Base-by-base conservation (phyloP, 257 asterid genomes). In the Solanum microdontum region DNA sequence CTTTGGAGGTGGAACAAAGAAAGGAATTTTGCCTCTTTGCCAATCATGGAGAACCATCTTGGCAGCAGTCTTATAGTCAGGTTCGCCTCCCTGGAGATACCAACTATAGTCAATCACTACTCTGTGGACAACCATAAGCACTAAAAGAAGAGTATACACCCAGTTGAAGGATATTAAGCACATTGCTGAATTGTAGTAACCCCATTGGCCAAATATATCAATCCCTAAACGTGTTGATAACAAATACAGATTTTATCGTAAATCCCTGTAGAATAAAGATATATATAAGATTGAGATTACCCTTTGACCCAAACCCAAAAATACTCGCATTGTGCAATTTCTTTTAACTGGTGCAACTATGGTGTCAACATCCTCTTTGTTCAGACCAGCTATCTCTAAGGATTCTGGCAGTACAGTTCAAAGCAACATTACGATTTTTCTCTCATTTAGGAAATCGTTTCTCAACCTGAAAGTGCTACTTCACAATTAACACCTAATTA, bases 31-130 rank as follows among this genome's bases (percentile, higher is more conserved):
- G 74, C 98, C 98, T 88, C 99, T 94, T 89, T 94, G 99, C 98
- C 98, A 94, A 86, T 97, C 98, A 55, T 95, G 98, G 73, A 97
- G 98, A 83, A 97, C 86, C 97, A 97, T 93, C 96, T 95, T 97
- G 37, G 96, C 98, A 87, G 92, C 98, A 15, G 98, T 95, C 94
- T 80, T 95, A 68, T 89, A 90, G 88, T 97, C 99, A 2, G 99
- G 99, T 88, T 97, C 99, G 14, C 99, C 99, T 45, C 99, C 99
- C 99, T 97, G 87, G 5, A 33, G 77, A 36, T 40, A 40, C 13
- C 64, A n/a, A 8, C 19, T 28, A 84, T 4, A 12, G 55, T 11
- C 37, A 4, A 36, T 12, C 51, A 39, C 36, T 60, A 34, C 26
- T 64, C 28, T 15, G 12, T 17, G 33, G 51, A 43, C 11, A 7